Percentiles rank a stretch among this genome's conserved stretches.
Evolutionary conservation across 2,329 filamentous ascomycete genomes (phyloP).

Genomic region (Scedosporium minutisporum): DNA sequence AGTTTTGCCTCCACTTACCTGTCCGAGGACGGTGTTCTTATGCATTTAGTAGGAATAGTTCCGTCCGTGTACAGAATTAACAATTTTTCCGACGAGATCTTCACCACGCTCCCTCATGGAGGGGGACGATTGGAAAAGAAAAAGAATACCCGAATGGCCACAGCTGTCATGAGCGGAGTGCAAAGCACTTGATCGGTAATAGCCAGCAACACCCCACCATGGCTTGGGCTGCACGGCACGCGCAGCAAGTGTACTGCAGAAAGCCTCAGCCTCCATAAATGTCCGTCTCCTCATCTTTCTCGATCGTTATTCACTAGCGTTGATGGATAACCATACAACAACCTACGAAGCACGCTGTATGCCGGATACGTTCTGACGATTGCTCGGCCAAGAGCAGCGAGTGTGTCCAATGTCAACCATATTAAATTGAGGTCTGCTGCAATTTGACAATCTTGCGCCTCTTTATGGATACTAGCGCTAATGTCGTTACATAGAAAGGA

Average conservation of each 20-base stretch:
- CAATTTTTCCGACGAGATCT: neutral
- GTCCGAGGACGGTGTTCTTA: neutral
- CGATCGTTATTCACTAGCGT: no score
- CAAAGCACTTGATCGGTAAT: no score
- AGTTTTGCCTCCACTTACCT: neutral
- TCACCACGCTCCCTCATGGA: neutral
- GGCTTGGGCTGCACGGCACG: neutral
- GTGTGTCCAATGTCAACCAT: neutral
- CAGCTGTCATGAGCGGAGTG: neutral
- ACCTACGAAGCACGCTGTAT: neutral
- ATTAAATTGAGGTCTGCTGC: neutral
- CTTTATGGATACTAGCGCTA: neutral
- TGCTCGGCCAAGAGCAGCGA: neutral
- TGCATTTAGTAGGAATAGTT: neutral
- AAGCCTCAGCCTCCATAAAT: no score
- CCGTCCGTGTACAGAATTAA: neutral
- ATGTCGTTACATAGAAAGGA: neutral
- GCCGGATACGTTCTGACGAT: neutral
- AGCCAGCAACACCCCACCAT: no score
- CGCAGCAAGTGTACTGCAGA: neutral
- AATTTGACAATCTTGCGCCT: neutral
- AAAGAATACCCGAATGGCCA: neutral
- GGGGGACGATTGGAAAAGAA: neutral
- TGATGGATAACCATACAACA: neutral
- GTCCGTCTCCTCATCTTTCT: no score